These are phyloP conservation scores for Saccharata proteae DNA, from an alignment of 2,329 filamentous ascomycete species.

Conservation along the genomic window DNA sequence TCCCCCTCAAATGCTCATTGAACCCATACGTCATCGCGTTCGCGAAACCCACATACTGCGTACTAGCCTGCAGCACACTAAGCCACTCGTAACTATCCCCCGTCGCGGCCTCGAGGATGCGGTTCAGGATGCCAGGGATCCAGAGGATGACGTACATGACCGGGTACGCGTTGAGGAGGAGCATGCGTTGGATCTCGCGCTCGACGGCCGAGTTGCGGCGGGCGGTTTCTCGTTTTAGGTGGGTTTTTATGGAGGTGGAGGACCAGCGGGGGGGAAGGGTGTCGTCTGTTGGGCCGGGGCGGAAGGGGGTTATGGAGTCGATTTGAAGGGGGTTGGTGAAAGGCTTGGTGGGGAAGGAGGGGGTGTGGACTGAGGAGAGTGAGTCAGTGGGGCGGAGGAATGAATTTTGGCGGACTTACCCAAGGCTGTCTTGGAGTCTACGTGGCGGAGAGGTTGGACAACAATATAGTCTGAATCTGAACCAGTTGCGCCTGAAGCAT, in stretches of 20 bases:
- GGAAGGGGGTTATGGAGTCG: conserved; percentile 2
- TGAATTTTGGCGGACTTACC: too few species aligned
- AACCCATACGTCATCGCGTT: conserved; percentile 14
- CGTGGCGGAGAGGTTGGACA: too few species aligned
- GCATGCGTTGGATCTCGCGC: conserved; percentile 16
- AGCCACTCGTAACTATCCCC: conserved; percentile 9
- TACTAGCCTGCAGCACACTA: conserved; percentile 12
- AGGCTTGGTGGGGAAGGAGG: not conserved
- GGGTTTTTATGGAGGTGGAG: not conserved
- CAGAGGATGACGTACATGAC: conserved; percentile 22
- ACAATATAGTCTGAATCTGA: too few species aligned
- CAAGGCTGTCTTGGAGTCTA: too few species aligned
- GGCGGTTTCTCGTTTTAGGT: conserved; percentile 1
- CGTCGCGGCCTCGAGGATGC: conserved; percentile 12
- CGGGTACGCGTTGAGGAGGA: conserved; percentile 23
- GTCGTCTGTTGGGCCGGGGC: not conserved
- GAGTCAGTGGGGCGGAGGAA: not conserved
- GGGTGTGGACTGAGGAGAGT: not conserved
- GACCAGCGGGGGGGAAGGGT: conserved; percentile 1
- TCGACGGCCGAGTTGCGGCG: conserved; percentile 10
- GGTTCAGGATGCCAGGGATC: conserved; percentile 20
- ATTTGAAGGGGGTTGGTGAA: conserved; percentile 1
- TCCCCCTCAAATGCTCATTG: conserved; percentile 12
- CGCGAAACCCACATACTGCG: conserved; percentile 14
- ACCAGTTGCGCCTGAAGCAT: too few species aligned